These are phyloP conservation scores for Gracilaria domingensis DNA, from an alignment of 23 red algal species.

Conservation along the genomic window DNA sequence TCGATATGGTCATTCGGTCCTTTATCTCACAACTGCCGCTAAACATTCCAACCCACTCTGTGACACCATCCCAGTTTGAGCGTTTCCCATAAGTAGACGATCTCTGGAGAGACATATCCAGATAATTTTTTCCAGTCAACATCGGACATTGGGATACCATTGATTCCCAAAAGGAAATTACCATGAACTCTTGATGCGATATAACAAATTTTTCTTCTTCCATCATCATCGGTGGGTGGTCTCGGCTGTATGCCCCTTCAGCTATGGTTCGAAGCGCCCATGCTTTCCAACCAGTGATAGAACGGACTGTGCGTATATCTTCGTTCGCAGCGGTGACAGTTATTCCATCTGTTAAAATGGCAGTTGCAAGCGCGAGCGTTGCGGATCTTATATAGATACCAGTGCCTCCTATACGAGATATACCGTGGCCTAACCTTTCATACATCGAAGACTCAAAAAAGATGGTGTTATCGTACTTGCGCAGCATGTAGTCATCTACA, in stretches of 20 bases:
- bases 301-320: background rate
- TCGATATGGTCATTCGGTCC: background rate
- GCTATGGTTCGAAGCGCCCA: conserved; percentile 3
- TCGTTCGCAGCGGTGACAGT: background rate
- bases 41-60: background rate
- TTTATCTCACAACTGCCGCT: background rate
- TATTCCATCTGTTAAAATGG: background rate
- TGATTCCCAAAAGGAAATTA: too few species aligned
- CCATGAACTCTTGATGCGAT: background rate
- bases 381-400: background rate
- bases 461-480: conserved; percentile 19
- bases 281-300: background rate
- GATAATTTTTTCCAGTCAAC: too few species aligned
- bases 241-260: background rate
- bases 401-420: background rate
- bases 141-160: too few species aligned
- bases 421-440: background rate
- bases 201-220: background rate
- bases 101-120: too few species aligned
- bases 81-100: too few species aligned
- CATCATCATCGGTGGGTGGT: background rate
- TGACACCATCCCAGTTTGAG: too few species aligned
- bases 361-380: background rate
- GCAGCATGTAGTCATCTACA: conserved; percentile 40
- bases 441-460: background rate